phyloP scores from a whole-genome alignment of 768 basidiomycete genomes.

The Termitomyces sp. region DNA sequence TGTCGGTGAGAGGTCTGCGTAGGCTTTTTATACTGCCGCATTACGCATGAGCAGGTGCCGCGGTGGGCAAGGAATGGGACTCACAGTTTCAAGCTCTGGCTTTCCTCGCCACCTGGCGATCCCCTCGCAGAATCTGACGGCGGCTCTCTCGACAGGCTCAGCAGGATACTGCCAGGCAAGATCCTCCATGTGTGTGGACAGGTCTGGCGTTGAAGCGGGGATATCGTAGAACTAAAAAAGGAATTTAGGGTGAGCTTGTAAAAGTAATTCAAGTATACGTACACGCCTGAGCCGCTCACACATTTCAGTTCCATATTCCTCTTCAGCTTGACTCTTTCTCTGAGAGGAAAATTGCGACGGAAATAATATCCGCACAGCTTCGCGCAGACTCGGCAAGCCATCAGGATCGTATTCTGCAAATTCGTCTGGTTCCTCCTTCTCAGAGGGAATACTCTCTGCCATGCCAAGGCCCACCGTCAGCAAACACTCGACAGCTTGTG shows the following conservation, averaged over 20 bases:
- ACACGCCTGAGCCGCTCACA: slow-evolving; percentile 65
- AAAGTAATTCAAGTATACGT: slow-evolving; percentile 21
- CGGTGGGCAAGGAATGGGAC: slow-evolving; percentile 16
- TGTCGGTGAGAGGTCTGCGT: slow-evolving; percentile 26
- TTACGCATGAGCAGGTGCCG: slow-evolving; percentile 24
- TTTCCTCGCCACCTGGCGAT: slow-evolving; percentile 81
- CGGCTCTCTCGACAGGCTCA: slow-evolving; percentile 76
- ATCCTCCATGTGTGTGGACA: slow-evolving; percentile 77
- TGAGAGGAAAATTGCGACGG: slow-evolving; percentile 39
- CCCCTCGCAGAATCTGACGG: slow-evolving; percentile 78
- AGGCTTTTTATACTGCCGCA: slow-evolving; percentile 52
- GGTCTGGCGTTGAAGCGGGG: slow-evolving; percentile 65
- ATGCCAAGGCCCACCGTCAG: slow-evolving; percentile 68
- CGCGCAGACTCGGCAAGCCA: slow-evolving; percentile 63
- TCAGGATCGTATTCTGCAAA: slow-evolving; percentile 72
- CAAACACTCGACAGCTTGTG: slow-evolving; percentile 65
- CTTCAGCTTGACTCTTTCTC: slow-evolving; percentile 52
- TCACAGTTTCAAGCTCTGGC: slow-evolving; percentile 77
- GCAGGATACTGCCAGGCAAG: slow-evolving; percentile 78
- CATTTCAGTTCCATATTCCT: slow-evolving; percentile 77
- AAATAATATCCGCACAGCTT: slow-evolving; percentile 69
- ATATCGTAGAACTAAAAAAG: slow-evolving; percentile 69
- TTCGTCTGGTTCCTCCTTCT: slow-evolving; percentile 29
- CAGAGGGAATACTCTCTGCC: slow-evolving; percentile 25
- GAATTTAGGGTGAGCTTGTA: not conserved